phyloP scores from a whole-genome alignment of 495 filamentous ascomycete genomes.

The Neurospora intermedia region DNA sequence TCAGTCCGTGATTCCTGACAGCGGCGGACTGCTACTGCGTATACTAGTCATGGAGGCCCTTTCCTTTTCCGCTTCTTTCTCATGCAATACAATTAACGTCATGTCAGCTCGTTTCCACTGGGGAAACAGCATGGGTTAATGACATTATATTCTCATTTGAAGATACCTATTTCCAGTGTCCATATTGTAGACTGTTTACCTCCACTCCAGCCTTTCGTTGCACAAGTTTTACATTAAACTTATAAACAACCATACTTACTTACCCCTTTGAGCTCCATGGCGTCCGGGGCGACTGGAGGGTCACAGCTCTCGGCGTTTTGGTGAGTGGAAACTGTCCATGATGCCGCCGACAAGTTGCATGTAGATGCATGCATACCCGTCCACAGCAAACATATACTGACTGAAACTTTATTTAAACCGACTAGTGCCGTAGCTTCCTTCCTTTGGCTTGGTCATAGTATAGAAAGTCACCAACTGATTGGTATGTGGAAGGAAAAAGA shows the following conservation, averaged over 20 bases:
- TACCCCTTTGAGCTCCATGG: neutral
- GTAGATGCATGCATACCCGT: neutral
- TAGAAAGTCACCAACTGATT: slow-evolving; percentile 36
- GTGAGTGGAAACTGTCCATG: slow-evolving; percentile 14
- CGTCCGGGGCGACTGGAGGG: slow-evolving; percentile 25
- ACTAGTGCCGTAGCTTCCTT: slow-evolving; percentile 35
- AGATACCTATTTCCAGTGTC: neutral
- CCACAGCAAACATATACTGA: neutral
- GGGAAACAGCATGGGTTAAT: neutral
- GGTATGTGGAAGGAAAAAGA: slow-evolving; percentile 14
- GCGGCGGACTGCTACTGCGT: neutral
- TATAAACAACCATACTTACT: neutral
- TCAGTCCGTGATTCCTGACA: neutral
- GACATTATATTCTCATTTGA: neutral
- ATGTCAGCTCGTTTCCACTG: neutral
- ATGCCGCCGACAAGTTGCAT: neutral
- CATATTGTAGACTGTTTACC: neutral
- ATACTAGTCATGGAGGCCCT: neutral
- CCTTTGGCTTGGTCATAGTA: slow-evolving; percentile 30
- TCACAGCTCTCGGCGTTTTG: slow-evolving; percentile 29
- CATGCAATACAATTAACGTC: neutral
- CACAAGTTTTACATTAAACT: neutral
- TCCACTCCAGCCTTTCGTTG: neutral
- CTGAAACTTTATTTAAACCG: neutral
- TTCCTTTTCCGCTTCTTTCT: neutral